Evolutionary conservation across 148 eudicot genomes (phyloP).

Genomic region (Cornus kousa): DNA sequence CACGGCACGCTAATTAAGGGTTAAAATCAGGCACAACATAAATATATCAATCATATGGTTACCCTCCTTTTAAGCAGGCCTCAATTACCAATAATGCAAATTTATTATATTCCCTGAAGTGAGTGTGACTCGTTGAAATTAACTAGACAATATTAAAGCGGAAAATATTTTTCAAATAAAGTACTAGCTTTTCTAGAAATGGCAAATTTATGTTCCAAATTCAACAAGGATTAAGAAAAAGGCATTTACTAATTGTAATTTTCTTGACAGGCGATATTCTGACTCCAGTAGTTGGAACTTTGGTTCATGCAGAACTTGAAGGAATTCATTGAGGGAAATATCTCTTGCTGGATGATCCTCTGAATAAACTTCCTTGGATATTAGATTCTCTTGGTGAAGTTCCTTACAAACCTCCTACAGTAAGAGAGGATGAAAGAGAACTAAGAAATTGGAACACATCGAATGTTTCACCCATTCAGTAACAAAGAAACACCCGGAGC

Average conservation of each 20-base stretch:
- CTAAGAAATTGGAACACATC: background rate
- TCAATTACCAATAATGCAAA: background rate
- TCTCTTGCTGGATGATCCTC: constrained; percentile 28
- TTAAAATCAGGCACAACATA: background rate
- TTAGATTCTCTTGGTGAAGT: constrained; percentile 29
- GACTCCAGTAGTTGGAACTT: constrained; percentile 53
- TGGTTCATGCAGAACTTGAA: constrained; percentile 51
- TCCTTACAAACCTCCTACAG: constrained; percentile 46
- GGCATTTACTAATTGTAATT: constrained; percentile 54
- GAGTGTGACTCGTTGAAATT: background rate
- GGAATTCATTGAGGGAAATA: constrained; percentile 34
- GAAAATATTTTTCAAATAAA: background rate
- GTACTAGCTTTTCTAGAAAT: background rate
- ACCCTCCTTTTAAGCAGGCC: background rate
- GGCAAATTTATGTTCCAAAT: constrained; percentile 3
- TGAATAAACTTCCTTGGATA: constrained; percentile 19
- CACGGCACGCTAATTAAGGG: background rate
- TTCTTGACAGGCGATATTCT: constrained; percentile 51
- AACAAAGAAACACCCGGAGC: background rate
- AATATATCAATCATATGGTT: background rate
- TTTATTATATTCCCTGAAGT: background rate
- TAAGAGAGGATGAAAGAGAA: constrained; percentile 14
- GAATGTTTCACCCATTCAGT: background rate
- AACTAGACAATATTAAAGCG: background rate
- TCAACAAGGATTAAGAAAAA: constrained; percentile 3